Evolutionary conservation across 164 flowering plant species (phyloP), one percentile per base, ranked within the genome.

Genomic region (Vitis amurensis): DNA sequence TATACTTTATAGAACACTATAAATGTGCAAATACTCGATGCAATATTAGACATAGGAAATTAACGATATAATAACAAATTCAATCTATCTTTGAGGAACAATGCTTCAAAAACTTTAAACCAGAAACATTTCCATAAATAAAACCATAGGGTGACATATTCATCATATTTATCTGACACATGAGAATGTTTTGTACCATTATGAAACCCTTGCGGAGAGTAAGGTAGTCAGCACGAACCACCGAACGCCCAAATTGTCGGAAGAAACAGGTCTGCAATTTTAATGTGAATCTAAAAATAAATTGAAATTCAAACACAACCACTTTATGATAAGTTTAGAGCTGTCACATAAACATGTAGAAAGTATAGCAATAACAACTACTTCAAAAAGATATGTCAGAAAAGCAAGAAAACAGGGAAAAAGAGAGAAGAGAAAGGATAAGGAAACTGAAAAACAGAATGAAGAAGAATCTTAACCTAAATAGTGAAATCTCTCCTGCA

Each of bases 191-290:
- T 19, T 64, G 15, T 83, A 95, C 99, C 91, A 64, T 73, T 82
- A 93, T 95, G 75, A 95, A 95, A 27, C 94, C 98, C 73, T 83
- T 85, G 55, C 99, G 98, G 10, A 95, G 93, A 11, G 97, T 82
- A 44, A 95, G 85, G 75, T 95, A 95, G 73, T 95, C 99, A 59
- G 90, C 77, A 68, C 93, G 93, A 68, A 85, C 94, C 59, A 95
- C 98, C 15, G 99, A 91, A 44, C 70, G 84, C 52, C 98, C 97
- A 82, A 95, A 95, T 81, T 95, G 99, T 61, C 98, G 85, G 78
- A 93, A 91, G 84, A 93, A 93, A 79, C 99, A 95, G 12, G 84
- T 90, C 99, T 95, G 85, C 70, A 13, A 58, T 52, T 63, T 44
- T 4, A 63, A 37, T 37, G 44, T n/a, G 19, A 63, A 63, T 11